These are phyloP conservation scores for Botrytis hyacinthi DNA, from an alignment of 2,329 filamentous ascomycete species.

Conservation along the genomic window DNA sequence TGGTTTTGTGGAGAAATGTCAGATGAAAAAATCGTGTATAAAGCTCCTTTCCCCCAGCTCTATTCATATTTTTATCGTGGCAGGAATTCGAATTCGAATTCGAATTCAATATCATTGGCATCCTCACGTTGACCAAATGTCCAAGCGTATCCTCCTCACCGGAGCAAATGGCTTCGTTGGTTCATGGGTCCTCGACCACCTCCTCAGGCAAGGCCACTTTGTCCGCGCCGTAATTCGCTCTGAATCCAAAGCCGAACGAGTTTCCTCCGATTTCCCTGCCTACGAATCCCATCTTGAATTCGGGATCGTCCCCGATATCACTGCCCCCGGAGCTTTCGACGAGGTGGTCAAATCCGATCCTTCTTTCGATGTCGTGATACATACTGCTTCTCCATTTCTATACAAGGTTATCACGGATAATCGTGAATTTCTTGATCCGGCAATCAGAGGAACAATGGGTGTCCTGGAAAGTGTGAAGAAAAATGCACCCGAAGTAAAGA, in stretches of 20 bases:
- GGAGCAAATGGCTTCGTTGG: constrained; percentile 38
- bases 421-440: constrained; percentile 49
- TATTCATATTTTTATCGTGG: not conserved
- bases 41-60: not conserved
- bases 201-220: constrained; percentile 31
- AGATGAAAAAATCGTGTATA: not conserved
- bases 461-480: constrained; percentile 69
- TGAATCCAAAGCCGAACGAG: constrained; percentile 44
- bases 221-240: constrained; percentile 47
- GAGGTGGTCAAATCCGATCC: constrained; percentile 58
- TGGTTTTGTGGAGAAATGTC: not conserved
- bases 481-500: constrained; percentile 59
- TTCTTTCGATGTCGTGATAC: constrained; percentile 53
- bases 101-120: not conserved
- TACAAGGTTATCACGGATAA: constrained; percentile 37
- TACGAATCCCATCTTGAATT: constrained; percentile 39
- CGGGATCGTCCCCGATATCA: constrained; percentile 68
- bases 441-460: constrained; percentile 60
- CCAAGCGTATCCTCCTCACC: constrained; percentile 35
- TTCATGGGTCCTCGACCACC: constrained; percentile 34
- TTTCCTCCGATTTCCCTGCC: constrained; percentile 42
- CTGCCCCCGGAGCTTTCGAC: constrained; percentile 66
- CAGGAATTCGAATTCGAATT: not conserved
- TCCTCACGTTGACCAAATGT: constrained; percentile 21
- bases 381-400: constrained; percentile 61